Percentiles rank a stretch among this genome's conserved stretches.
These are phyloP conservation scores for Ballota nigra DNA, from an alignment of 257 asterid genomes.

Conservation along the genomic window DNA sequence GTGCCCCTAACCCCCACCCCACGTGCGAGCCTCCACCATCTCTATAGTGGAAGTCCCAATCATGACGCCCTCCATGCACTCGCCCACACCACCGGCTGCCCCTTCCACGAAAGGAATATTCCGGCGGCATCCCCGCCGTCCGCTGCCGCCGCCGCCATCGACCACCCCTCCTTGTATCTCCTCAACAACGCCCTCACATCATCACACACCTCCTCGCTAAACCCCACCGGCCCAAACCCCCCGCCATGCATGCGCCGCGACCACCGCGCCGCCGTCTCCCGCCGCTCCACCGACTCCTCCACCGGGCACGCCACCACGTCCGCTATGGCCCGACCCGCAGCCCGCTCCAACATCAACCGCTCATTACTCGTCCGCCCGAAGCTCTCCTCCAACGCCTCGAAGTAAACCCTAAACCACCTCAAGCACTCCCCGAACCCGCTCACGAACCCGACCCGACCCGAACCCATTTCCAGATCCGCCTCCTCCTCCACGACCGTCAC, in stretches of 20 bases:
- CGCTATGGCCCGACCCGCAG: constrained; percentile 78
- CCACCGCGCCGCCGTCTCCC: constrained; percentile 87
- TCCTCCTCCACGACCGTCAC: constrained; percentile 86
- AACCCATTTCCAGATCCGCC: constrained; percentile 74
- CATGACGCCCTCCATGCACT: constrained; percentile 92
- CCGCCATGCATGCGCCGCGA: constrained; percentile 64
- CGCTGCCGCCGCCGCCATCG: constrained; percentile 53
- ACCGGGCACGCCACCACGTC: constrained; percentile 81
- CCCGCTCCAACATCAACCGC: constrained; percentile 86
- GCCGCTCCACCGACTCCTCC: constrained; percentile 65
- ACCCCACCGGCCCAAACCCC: constrained; percentile 47
- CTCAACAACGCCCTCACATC: constrained; percentile 85
- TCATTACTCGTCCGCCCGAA: constrained; percentile 74
- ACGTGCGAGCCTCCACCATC: constrained; percentile 32
- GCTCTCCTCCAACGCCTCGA: constrained; percentile 80
- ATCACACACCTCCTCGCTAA: constrained; percentile 87
- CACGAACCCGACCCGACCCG: constrained; percentile 60
- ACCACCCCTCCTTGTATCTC: constrained; percentile 95
- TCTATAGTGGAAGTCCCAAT: constrained; percentile 17
- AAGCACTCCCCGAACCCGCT: constrained; percentile 71
- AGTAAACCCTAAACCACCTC: constrained; percentile 93
- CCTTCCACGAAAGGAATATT: constrained; percentile 95
- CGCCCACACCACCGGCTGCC: constrained; percentile 98
- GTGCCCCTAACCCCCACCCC: constrained; percentile 32
- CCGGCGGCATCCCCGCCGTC: constrained; percentile 60